These are phyloP conservation scores for Pseudogymnoascus sp. DNA, from an alignment of 2,329 filamentous ascomycete genomes.

Conservation along the genomic window DNA sequence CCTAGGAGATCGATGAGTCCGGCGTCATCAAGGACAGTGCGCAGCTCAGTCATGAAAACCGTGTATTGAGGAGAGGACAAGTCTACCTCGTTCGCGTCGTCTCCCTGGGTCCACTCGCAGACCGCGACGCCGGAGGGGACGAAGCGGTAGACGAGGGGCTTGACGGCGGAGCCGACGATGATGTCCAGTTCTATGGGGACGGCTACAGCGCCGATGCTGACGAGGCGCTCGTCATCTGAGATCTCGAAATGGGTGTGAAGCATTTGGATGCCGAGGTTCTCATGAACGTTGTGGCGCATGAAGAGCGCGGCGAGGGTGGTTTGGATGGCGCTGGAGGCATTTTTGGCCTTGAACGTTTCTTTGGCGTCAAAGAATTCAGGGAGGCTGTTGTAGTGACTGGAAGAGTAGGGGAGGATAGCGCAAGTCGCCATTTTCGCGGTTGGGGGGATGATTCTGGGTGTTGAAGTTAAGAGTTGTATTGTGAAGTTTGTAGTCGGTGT, in stretches of 20 bases:
- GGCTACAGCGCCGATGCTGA: constrained; percentile 12
- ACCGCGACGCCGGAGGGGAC: not conserved
- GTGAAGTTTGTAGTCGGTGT: not conserved
- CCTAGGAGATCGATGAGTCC: not conserved
- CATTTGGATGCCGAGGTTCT: constrained; percentile 23
- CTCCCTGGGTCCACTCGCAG: not conserved
- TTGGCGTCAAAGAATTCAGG: not conserved
- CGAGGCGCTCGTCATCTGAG: constrained; percentile 29
- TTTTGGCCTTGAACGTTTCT: not conserved
- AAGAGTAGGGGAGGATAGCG: not conserved
- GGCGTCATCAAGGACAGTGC: not conserved
- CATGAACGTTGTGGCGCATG: constrained; percentile 30
- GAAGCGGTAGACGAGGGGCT: not conserved
- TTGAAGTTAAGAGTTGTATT: not conserved
- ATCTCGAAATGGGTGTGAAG: constrained; percentile 32
- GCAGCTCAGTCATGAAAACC: not conserved
- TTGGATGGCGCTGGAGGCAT: not conserved
- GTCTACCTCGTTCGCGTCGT: not conserved
- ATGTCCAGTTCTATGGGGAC: not conserved
- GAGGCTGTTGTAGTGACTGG: not conserved
- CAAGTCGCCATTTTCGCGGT: not conserved
- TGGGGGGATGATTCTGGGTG: not conserved
- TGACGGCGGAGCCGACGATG: not conserved
- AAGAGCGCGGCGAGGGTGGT: not conserved
- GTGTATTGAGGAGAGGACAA: not conserved